Evolutionary conservation across 2,329 filamentous ascomycete genomes (phyloP), one percentile per base, ranked within the genome.

Genomic region (Tolypocladium nubicola): DNA sequence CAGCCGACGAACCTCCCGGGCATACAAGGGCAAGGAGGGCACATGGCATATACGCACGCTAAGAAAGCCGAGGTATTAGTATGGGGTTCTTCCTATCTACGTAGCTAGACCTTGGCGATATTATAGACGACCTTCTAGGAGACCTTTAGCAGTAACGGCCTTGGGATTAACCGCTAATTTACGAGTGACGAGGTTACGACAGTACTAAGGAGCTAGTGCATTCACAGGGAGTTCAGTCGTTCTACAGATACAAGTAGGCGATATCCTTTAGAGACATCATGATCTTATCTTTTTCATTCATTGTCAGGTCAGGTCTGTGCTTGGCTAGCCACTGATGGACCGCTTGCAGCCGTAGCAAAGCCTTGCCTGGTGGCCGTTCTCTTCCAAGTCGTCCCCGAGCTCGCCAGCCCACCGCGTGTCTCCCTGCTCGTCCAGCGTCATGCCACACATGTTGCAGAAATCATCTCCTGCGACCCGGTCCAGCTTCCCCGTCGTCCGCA

Each of bases 401-500:
- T 76, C 86, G 61, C 75, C 84, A 68, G 79, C 81, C 76, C 83
- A 85, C 49, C 82, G 79, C 60, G 82, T 80, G 64, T 88, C 85
- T 4, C 84, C 84, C 5, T 76, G 75, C 61, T 79, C 79, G 57
- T 85, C 80, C 14, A 91, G 75, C 39, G 83, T 81, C 72, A 88
- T 82, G 54, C 82, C 82, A 70, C 90, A 96, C 10, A 93, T 69
- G 39, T 80, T 78, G 65, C 90, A 95, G 37, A 66, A 66, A 5
- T 57, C 65, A n/a, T 64, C 67, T 9, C 68, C 70, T 1, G 74
- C 64, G 0, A 75, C 68, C 33, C 82, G 73, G 52, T 85, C 77
- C 45, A 97, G 78, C 72, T 95, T 96, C 55, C 85, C 86, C n/a
- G 89, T 87, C 39, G 93, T 99, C 61, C 90, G 84, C 6, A 97